These are phyloP conservation scores for Sporothrix inflata DNA, from an alignment of 2,329 filamentous ascomycete genomes.

Conservation along the genomic window DNA sequence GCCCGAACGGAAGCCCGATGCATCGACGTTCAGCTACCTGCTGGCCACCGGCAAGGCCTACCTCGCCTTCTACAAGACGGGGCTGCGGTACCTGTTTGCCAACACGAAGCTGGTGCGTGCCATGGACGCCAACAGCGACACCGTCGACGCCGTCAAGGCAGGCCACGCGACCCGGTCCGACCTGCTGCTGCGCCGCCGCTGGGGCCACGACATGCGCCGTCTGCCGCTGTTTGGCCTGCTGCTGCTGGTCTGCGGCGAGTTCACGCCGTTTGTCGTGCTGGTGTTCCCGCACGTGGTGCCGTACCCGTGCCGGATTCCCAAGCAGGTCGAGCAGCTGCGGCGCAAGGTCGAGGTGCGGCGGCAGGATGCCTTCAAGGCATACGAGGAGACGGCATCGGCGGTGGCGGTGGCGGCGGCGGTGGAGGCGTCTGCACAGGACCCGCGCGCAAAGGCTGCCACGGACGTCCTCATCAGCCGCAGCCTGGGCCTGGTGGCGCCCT, in stretches of 20 bases:
- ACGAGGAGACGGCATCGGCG: not conserved
- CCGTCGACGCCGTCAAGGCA: constrained; percentile 40
- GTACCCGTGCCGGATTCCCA: constrained; percentile 79
- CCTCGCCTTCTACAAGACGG: constrained; percentile 83
- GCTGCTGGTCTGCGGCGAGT: constrained; percentile 79
- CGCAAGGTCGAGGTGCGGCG: constrained; percentile 57
- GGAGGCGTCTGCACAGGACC: not conserved
- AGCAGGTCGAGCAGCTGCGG: constrained; percentile 64
- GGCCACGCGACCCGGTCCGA: constrained; percentile 59
- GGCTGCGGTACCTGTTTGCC: constrained; percentile 71
- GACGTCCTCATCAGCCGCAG: constrained; percentile 47
- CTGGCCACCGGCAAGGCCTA: constrained; percentile 74
- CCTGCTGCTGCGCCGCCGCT: constrained; percentile 71
- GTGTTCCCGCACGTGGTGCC: constrained; percentile 73
- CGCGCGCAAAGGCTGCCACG: constrained; percentile 35
- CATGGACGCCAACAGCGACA: constrained; percentile 34
- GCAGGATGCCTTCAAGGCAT: constrained; percentile 47
- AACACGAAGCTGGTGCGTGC: constrained; percentile 52
- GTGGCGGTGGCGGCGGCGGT: constrained; percentile 25
- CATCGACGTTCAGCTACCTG: constrained; percentile 56
- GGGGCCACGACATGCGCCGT: constrained; percentile 72
- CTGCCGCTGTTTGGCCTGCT: constrained; percentile 78
- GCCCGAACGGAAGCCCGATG: constrained; percentile 55
- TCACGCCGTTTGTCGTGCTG: constrained; percentile 79
- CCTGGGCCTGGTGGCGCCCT: constrained; percentile 49